Percentiles rank a stretch among this genome's conserved stretches.
These are phyloP conservation scores for Fonsecaea erecta DNA, from an alignment of 2,329 filamentous ascomycete genomes.

Conservation along the genomic window DNA sequence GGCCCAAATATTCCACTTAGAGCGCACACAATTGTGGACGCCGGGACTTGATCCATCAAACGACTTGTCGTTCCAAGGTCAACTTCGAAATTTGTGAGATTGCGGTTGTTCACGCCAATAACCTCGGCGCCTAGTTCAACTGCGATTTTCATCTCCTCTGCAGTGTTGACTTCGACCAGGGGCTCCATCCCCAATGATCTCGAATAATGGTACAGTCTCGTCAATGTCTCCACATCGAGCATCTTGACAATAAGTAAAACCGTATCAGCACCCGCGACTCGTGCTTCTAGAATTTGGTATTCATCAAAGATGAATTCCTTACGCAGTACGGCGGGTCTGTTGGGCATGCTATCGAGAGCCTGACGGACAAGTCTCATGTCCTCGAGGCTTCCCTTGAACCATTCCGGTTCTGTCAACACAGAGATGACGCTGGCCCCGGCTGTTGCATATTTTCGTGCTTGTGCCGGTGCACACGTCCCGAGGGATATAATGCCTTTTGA, in stretches of 20 bases:
- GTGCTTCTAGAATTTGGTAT: slow-evolving; percentile 94
- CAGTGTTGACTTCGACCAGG: slow-evolving; percentile 92
- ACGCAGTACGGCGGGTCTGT: slow-evolving; percentile 85
- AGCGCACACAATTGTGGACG: slow-evolving; percentile 86
- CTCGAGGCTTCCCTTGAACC: slow-evolving; percentile 98
- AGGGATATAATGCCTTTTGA: slow-evolving; percentile 95
- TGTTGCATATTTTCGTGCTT: slow-evolving; percentile 88
- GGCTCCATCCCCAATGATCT: slow-evolving; percentile 94
- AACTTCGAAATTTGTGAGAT: slow-evolving; percentile 94
- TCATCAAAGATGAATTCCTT: slow-evolving; percentile 99
- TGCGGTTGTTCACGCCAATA: slow-evolving; percentile 97
- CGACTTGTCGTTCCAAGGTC: slow-evolving; percentile 91
- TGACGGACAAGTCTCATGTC: slow-evolving; percentile 86
- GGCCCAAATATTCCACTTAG: slow-evolving; percentile 91
- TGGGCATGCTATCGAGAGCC: slow-evolving; percentile 86
- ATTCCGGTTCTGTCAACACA: slow-evolving; percentile 96
- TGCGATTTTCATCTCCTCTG: slow-evolving; percentile 88
- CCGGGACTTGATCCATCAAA: slow-evolving; percentile 82
- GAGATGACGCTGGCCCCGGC: slow-evolving; percentile 97
- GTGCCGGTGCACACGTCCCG: slow-evolving; percentile 82
- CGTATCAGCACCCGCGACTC: slow-evolving; percentile 90
- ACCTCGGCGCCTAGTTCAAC: slow-evolving; percentile 85
- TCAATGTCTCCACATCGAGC: slow-evolving; percentile 76
- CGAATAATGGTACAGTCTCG: slow-evolving; percentile 84
- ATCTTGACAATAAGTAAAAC: slow-evolving; percentile 98